Evolutionary conservation across 179 eudicot genomes (phyloP).

Genomic region (Carnegiea gigantea): DNA sequence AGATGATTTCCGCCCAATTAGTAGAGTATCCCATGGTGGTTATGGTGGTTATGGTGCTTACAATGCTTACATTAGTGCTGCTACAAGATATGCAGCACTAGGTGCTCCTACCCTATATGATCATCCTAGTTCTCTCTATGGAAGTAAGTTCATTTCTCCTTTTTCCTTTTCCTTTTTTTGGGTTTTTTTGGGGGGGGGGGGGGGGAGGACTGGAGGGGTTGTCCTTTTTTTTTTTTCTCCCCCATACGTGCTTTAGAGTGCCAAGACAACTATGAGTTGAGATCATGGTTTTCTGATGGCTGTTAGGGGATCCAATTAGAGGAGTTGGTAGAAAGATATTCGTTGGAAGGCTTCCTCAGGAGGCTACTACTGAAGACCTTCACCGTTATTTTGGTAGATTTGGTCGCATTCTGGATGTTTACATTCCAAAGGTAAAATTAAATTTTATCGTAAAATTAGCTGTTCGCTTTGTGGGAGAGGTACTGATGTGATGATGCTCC

Average conservation of each 20-base stretch:
- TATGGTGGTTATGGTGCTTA: conserved; percentile 93
- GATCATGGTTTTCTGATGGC: background rate
- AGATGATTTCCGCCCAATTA: conserved; percentile 70
- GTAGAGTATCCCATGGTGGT: conserved; percentile 35
- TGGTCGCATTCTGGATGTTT: conserved; percentile 86
- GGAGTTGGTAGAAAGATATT: conserved; percentile 89
- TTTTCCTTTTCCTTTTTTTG: too few species aligned
- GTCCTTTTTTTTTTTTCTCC: background rate
- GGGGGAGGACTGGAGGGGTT: background rate
- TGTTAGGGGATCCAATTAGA: conserved; percentile 60
- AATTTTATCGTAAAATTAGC: background rate
- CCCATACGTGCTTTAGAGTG: background rate
- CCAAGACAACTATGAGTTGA: background rate
- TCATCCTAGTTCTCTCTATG: conserved; percentile 70
- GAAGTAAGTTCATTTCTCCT: conserved; percentile 53
- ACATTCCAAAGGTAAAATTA: conserved; percentile 79
- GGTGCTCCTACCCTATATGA: conserved; percentile 97
- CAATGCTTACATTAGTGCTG: conserved; percentile 79
- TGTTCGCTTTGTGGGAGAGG: background rate
- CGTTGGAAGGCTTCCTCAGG: conserved; percentile 96
- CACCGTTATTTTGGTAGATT: conserved; percentile 89
- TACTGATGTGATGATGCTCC: background rate
- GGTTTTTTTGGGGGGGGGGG: too few species aligned
- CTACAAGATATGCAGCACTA: conserved; percentile 90
- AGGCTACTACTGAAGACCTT: conserved; percentile 86